These are phyloP conservation scores for Aspergillus niger DNA, from an alignment of 2,329 filamentous ascomycete genomes.

Conservation along the genomic window DNA sequence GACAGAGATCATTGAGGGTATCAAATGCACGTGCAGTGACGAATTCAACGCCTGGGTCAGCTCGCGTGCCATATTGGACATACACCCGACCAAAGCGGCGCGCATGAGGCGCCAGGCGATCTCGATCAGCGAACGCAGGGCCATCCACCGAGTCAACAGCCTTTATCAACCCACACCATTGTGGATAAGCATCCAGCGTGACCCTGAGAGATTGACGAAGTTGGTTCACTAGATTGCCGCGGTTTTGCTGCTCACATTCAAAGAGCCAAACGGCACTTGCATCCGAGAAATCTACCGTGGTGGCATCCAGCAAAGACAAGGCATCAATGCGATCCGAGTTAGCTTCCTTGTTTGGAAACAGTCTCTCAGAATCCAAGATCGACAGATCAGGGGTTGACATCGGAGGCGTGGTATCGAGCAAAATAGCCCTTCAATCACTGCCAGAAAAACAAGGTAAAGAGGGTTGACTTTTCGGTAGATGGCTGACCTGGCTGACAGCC, in stretches of 20 bases:
- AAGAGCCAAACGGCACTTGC: conserved; percentile 51
- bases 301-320: conserved; percentile 42
- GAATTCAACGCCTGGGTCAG: conserved; percentile 49
- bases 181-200: conserved; percentile 33
- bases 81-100: conserved; percentile 36
- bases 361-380: conserved; percentile 19
- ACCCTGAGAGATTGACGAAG: conserved; percentile 19
- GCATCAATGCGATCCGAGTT: conserved; percentile 13
- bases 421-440: not conserved
- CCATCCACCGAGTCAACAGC: conserved; percentile 9
- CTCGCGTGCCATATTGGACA: conserved; percentile 35
- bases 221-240: conserved; percentile 15
- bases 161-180: conserved; percentile 47
- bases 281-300: conserved; percentile 43
- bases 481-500: not conserved
- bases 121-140: not conserved
- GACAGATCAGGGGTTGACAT: not conserved
- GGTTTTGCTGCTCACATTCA: conserved; percentile 26
- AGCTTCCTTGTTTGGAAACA: conserved; percentile 19
- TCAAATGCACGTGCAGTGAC: conserved; percentile 28
- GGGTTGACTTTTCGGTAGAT: not conserved
- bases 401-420: not conserved
- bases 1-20: conserved; percentile 24
- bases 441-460: not conserved
- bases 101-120: not conserved